Evolutionary conservation across 2,329 filamentous ascomycete species (phyloP).

Genomic region (Fusarium neocosmosporiellum): DNA sequence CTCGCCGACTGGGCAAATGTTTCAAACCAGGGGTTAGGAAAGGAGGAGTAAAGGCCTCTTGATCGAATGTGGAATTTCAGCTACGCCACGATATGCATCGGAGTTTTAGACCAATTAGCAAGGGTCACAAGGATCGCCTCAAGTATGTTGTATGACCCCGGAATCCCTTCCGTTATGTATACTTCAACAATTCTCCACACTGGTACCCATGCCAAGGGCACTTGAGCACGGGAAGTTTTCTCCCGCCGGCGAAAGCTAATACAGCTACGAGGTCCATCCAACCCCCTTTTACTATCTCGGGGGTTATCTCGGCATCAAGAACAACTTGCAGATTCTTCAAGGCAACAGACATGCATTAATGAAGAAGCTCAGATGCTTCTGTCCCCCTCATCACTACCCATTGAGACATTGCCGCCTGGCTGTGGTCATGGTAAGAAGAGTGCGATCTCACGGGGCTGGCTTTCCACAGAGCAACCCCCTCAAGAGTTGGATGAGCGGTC

Average conservation of each 20-base stretch:
- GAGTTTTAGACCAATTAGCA: neutral
- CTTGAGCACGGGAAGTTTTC: neutral
- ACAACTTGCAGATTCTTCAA: neutral
- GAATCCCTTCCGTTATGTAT: neutral
- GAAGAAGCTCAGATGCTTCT: neutral
- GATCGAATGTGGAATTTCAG: neutral
- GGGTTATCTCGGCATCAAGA: neutral
- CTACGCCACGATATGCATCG: neutral
- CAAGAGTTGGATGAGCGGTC: neutral
- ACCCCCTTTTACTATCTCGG: neutral
- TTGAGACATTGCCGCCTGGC: neutral
- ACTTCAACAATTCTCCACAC: neutral
- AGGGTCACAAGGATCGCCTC: neutral
- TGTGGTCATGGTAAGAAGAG: too few species aligned
- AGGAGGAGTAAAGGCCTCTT: neutral
- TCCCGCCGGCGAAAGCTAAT: neutral
- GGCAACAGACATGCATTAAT: neutral
- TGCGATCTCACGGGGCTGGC: neutral
- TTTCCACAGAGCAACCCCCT: neutral
- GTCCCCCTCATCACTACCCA: neutral
- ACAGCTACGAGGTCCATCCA: neutral
- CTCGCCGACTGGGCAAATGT: neutral
- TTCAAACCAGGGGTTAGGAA: neutral
- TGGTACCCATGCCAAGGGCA: neutral
- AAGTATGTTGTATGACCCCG: neutral